Evolutionary conservation across 495 filamentous ascomycete genomes (phyloP).

Genomic region (Aspergillus saccharolyticus): DNA sequence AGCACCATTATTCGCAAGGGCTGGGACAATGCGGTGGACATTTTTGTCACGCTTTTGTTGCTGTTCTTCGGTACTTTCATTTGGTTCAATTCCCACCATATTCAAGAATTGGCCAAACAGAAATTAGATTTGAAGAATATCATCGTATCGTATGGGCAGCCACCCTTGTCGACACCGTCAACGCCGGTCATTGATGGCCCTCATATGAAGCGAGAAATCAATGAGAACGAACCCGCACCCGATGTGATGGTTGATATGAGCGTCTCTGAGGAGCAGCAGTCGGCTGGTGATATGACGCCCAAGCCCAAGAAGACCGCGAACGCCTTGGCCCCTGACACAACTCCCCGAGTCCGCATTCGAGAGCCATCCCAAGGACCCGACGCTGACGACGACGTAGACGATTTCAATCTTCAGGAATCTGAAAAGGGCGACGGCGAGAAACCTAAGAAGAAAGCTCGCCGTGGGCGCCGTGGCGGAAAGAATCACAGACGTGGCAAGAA

Average conservation of each 20-base stretch:
- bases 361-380: conserved; percentile 39
- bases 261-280: conserved; percentile 17
- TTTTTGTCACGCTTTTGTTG: conserved; percentile 43
- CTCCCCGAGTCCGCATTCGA: conserved; percentile 38
- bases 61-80: conserved; percentile 44
- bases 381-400: conserved; percentile 37
- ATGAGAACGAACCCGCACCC: conserved; percentile 17
- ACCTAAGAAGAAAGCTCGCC: conserved; percentile 75
- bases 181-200: conserved; percentile 34
- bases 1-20: conserved; percentile 52
- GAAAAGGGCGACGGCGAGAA: conserved; percentile 30
- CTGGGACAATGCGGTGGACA: conserved; percentile 48
- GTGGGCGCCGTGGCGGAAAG: conserved; percentile 77
- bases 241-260: conserved; percentile 35
- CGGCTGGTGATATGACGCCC: conserved; percentile 23
- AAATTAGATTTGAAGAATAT: conserved; percentile 51
- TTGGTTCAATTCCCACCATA: conserved; percentile 46
- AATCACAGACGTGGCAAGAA: conserved; percentile 63
- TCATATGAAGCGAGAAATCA: conserved; percentile 25
- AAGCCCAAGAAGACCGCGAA: conserved; percentile 23
- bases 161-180: conserved; percentile 39
- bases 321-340: conserved; percentile 17
- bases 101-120: conserved; percentile 45
- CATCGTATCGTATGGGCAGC: conserved; percentile 42
- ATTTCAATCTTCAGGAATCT: conserved; percentile 24